A percentile compares a stretch with the other conserved stretches of the same genome.
Evolutionary conservation across 192 early-diverging fungal genomes (phyloP).

Genomic region (Dissophora ornata): DNA sequence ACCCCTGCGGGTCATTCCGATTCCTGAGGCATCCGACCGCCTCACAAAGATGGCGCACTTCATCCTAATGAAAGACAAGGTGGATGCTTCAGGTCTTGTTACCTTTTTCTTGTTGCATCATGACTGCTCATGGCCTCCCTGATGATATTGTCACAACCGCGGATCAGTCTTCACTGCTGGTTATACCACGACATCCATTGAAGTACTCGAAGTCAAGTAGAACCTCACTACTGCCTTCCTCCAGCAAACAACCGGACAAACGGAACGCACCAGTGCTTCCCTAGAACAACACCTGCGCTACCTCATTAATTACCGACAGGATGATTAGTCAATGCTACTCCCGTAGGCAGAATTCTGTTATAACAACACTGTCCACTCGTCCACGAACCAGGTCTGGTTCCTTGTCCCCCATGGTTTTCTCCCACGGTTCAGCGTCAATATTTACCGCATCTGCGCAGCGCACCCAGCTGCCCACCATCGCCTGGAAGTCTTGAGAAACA

Average conservation of each 20-base stretch:
- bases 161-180: slow-evolving; percentile 56
- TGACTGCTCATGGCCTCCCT: slow-evolving; percentile 50
- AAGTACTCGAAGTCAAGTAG: slow-evolving; percentile 31
- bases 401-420: neutral
- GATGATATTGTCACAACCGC: slow-evolving; percentile 59
- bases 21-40: slow-evolving; percentile 53
- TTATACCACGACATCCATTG: slow-evolving; percentile 44
- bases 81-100: slow-evolving; percentile 3
- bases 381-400: slow-evolving; percentile 19
- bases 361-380: slow-evolving; percentile 55
- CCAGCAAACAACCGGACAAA: slow-evolving; percentile 59
- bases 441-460: neutral
- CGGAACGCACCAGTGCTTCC: slow-evolving; percentile 51
- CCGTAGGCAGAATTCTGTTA: slow-evolving; percentile 59
- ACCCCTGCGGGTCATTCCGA: too few species aligned
- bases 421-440: slow-evolving; percentile 9
- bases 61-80: neutral
- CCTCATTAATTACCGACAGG: slow-evolving; percentile 48
- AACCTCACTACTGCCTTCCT: slow-evolving; percentile 55
- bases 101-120: slow-evolving; percentile 42
- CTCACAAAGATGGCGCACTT: slow-evolving; percentile 55
- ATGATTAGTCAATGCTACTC: slow-evolving; percentile 58
- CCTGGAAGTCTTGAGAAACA: neutral
- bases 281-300: slow-evolving; percentile 53
- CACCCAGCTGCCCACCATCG: neutral